A percentile compares a stretch with the other conserved stretches of the same genome.
Evolutionary conservation across 768 basidiomycete species (phyloP).

Genomic region (Kwoniella shandongensis): DNA sequence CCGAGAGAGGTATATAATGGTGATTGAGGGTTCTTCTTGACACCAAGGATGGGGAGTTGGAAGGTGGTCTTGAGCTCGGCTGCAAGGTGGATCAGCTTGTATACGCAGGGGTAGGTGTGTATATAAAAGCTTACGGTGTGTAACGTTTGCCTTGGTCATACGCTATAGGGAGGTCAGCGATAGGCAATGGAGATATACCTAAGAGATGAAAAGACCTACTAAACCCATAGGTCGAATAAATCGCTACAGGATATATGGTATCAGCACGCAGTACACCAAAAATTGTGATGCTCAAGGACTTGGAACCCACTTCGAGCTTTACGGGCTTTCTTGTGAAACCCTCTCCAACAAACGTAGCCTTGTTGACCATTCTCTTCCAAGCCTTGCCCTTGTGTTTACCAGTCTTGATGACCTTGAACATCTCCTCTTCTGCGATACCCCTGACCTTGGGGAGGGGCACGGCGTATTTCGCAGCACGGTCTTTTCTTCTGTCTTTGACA

Average conservation of each 20-base stretch:
- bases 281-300: neutral
- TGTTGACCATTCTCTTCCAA: constrained; percentile 99
- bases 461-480: constrained; percentile 96
- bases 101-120: neutral
- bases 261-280: too few species aligned
- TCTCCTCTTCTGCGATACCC: constrained; percentile 98
- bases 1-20: constrained; percentile 58
- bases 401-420: constrained; percentile 98
- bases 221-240: constrained; percentile 97
- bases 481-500: constrained; percentile 97
- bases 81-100: constrained; percentile 51
- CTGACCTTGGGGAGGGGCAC: constrained; percentile 95
- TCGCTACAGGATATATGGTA: constrained; percentile 54
- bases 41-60: constrained; percentile 94
- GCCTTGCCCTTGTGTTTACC: constrained; percentile 94
- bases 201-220: constrained; percentile 20
- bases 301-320: constrained; percentile 72
- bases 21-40: constrained; percentile 99
- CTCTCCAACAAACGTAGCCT: constrained; percentile 98
- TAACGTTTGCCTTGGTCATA: constrained; percentile 97
- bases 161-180: constrained; percentile 53
- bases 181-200: neutral
- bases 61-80: constrained; percentile 98
- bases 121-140: constrained; percentile 75
- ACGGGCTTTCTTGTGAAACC: constrained; percentile 97